Percentiles rank a stretch among this genome's conserved stretches.
phyloP scores from a whole-genome alignment of 139 green algal genomes.

The Desmodesmus armatus region DNA sequence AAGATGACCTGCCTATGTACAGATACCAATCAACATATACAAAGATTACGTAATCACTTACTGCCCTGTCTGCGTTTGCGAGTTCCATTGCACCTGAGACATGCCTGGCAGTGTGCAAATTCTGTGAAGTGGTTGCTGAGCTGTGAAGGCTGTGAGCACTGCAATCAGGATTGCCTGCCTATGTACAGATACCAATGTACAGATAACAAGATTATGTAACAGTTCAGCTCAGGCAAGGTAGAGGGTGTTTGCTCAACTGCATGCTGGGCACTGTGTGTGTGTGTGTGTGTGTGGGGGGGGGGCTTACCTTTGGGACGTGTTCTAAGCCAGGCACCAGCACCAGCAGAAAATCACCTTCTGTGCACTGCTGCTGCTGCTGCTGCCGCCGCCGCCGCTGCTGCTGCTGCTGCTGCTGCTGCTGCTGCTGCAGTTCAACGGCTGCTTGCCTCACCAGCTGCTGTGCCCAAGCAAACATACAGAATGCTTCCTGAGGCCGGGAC shows the following conservation, averaged over 20 bases:
- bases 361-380: neutral
- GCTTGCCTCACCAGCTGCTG: neutral
- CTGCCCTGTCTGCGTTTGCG: too few relatives aligned
- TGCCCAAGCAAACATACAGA: neutral
- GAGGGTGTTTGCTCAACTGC: neutral
- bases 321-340: neutral
- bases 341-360: too few relatives aligned
- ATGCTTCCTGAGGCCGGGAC: neutral
- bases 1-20: neutral
- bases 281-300: neutral
- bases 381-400: neutral
- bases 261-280: neutral
- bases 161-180: neutral
- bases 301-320: neutral
- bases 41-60: neutral
- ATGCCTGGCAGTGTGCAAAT: too few relatives aligned
- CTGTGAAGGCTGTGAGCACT: neutral
- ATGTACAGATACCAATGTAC: neutral
- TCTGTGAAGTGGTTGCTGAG: too few relatives aligned
- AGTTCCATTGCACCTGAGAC: neutral
- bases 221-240: neutral
- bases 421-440: neutral
- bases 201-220: neutral
- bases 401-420: conserved; percentile 23
- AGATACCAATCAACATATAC: neutral